These are phyloP conservation scores for Xylaria sp. DNA, from an alignment of 2,329 filamentous ascomycete genomes.

Conservation along the genomic window DNA sequence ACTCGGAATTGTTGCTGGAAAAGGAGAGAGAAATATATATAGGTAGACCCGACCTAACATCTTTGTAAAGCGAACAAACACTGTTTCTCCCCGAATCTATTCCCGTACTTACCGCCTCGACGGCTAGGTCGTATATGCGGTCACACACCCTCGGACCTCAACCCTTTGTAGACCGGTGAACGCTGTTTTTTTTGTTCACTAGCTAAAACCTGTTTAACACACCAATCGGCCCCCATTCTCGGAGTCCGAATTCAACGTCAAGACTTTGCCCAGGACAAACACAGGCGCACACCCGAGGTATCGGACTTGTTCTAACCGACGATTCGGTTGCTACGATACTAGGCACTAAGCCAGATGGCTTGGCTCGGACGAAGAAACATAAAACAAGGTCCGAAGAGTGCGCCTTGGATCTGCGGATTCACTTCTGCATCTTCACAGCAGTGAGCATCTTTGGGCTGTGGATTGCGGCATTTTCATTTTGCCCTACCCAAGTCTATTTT, in stretches of 20 bases:
- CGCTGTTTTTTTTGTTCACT: no score
- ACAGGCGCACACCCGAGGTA: no score
- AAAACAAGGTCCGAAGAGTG: slow-evolving; percentile 18
- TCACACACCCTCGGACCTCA: neutral
- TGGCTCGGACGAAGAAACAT: slow-evolving; percentile 9
- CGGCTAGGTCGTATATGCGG: neutral
- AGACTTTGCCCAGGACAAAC: no score
- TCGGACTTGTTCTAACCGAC: no score
- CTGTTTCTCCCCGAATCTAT: no score
- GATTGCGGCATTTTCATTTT: no score
- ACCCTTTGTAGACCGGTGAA: neutral
- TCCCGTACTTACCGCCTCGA: neutral
- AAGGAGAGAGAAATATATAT: slow-evolving; percentile 4
- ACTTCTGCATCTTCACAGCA: neutral
- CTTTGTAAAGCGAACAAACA: no score
- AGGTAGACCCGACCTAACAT: no score
- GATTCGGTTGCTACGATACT: no score
- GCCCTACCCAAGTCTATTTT: no score
- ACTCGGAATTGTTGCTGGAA: slow-evolving; percentile 1
- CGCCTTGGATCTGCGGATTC: neutral
- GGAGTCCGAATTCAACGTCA: slow-evolving; percentile 15
- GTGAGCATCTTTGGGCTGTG: no score
- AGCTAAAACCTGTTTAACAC: no score
- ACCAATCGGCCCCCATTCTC: slow-evolving; percentile 21
- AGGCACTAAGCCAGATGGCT: neutral